These are phyloP conservation scores for Boletus tylopilopsis DNA, from an alignment of 768 basidiomycete species.

Conservation along the genomic window DNA sequence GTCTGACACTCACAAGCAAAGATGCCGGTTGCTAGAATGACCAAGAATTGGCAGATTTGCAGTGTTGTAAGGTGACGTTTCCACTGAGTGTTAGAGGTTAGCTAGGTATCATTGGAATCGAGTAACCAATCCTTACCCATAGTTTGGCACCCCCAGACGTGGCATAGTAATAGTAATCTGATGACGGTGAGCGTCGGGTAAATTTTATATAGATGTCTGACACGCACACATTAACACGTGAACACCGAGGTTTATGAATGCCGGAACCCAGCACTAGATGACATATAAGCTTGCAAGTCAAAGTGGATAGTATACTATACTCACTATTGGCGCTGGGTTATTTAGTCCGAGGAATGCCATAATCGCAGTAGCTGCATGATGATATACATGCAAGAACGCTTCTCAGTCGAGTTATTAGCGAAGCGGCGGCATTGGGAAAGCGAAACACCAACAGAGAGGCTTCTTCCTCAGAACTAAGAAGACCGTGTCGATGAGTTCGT, in stretches of 20 bases:
- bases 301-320: no score
- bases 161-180: slow-evolving; percentile 99
- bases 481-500: slow-evolving; percentile 91
- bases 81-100: slow-evolving; percentile 14
- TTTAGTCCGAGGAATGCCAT: no score
- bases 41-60: slow-evolving; percentile 26
- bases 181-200: no score
- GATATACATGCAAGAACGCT: slow-evolving; percentile 98
- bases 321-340: no score
- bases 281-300: no score
- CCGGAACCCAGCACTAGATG: no score
- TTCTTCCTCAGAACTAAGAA: slow-evolving; percentile 98
- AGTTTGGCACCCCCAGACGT: slow-evolving; percentile 59
- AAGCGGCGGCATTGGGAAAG: no score
- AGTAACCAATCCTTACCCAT: slow-evolving; percentile 17
- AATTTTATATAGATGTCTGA: no score
- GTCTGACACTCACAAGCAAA: slow-evolving; percentile 13
- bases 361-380: slow-evolving; percentile 92
- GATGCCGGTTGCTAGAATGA: slow-evolving; percentile 7
- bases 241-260: slow-evolving; percentile 85
- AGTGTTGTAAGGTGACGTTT: slow-evolving; percentile 25
- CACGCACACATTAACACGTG: slow-evolving; percentile 94
- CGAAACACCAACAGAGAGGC: slow-evolving; percentile 65
- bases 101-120: background rate
- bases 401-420: no score